These are phyloP conservation scores for Candida silvicultrix DNA, from an alignment of 805 yeast genomes.

Conservation along the genomic window DNA sequence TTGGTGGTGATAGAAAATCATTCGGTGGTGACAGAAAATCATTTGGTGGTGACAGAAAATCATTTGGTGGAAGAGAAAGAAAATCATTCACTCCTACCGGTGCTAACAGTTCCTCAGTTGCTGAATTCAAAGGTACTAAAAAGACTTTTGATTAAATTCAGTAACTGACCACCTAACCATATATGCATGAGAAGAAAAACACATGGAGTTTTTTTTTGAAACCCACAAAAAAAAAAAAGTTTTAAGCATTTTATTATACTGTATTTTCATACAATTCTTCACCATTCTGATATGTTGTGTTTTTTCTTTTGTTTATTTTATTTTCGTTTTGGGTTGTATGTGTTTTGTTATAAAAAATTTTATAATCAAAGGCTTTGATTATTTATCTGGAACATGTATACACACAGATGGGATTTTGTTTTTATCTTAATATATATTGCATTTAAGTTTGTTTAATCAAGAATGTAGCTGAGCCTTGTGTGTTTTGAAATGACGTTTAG, in stretches of 20 bases:
- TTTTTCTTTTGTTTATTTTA: background rate
- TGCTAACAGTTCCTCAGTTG: constrained; percentile 60
- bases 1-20: constrained; percentile 35
- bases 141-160: constrained; percentile 64
- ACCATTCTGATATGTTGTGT: background rate
- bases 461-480: too few relatives aligned
- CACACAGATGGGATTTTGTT: background rate
- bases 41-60: constrained; percentile 38
- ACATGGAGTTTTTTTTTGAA: background rate
- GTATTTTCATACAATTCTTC: background rate
- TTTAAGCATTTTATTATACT: background rate
- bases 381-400: background rate
- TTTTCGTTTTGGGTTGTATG: background rate
- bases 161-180: too few relatives aligned
- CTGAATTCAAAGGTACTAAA: constrained; percentile 79
- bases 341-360: background rate
- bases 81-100: constrained; percentile 42
- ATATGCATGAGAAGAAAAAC: background rate
- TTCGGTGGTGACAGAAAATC: constrained; percentile 29
- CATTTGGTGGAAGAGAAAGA: constrained; percentile 33
- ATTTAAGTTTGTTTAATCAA: background rate
- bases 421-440: background rate
- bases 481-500: background rate
- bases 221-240: too few relatives aligned
- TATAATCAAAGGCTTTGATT: background rate